Evolutionary conservation across 306 rosid species (phyloP).

Genomic region (Macrotyloma uniflorum): DNA sequence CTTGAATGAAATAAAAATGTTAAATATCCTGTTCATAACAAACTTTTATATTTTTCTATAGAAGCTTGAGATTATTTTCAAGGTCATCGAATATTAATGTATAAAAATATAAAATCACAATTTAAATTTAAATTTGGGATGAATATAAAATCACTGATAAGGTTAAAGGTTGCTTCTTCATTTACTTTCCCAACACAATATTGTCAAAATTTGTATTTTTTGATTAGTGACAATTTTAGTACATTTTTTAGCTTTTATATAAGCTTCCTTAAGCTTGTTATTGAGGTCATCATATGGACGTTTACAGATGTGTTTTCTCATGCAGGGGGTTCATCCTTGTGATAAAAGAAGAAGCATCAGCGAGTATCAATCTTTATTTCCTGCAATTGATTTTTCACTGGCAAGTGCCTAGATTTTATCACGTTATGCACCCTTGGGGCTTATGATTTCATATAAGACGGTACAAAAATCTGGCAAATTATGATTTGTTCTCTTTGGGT

Average conservation of each 20-base stretch:
- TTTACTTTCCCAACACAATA: background rate
- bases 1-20: background rate
- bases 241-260: background rate
- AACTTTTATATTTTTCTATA: background rate
- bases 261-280: conserved; percentile 16
- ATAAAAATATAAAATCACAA: background rate
- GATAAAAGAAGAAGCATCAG: conserved; percentile 73
- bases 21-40: background rate
- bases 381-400: conserved; percentile 84
- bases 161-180: background rate
- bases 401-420: conserved; percentile 44
- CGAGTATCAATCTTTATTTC: conserved; percentile 68
- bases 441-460: conserved; percentile 31
- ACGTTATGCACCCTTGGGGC: background rate
- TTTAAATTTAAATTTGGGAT: background rate
- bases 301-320: conserved; percentile 13
- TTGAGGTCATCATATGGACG: background rate
- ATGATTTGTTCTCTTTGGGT: conserved; percentile 5
- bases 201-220: background rate
- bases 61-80: background rate
- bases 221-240: background rate
- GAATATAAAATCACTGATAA: background rate
- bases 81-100: background rate
- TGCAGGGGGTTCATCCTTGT: conserved; percentile 86
- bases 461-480: background rate